Evolutionary conservation across 352 stramenopile species (phyloP), one percentile per base, ranked within the genome.

Genomic region (Phytophthora vignae): DNA sequence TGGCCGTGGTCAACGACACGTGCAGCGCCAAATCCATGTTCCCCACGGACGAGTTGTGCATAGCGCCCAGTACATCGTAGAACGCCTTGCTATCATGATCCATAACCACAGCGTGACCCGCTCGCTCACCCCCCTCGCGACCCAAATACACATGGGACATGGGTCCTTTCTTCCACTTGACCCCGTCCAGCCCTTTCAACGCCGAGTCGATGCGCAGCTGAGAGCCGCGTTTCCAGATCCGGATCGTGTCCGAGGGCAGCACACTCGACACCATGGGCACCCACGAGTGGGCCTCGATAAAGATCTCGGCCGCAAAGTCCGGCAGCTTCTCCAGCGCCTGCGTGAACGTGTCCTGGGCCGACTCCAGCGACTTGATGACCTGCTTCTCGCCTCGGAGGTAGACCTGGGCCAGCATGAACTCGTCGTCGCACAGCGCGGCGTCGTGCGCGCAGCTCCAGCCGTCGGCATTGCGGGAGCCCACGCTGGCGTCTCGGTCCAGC

Each of bases 381-480:
- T 94, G 87, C 48, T 82, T 84, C 64, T 95, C 88, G 42, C 78
- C 76, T 19, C 49, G 77, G 2, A 92, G 59, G 49, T 88, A 94
- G n/a, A 94, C 8, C 46, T 89, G 82, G 5, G 88, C 87, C 55
- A 95, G 64, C 29, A 95, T 62, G 25, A 82, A 88, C 69, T 95
- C 88, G 66, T 94, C 84, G 61, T 95, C 86, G 60, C 78, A 89
- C 7, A 95, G 75, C 19, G 86, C 82, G 0, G 86, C 85, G 60
- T 95, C 87, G 48, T 95, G 88, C 12, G 88, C 69, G 60, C 88
- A 94, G 40, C 81, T 93, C 88, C 88, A 95, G 29, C 88, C 88
- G 36, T 87, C 76, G 1, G 9, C 11, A 60, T 80, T 90, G 40
- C 69, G 64, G 1, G 74, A 80, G 1, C 70, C 60, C 19, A 82